Percentiles rank a stretch among this genome's conserved stretches.
Evolutionary conservation across 345 rosid genomes (phyloP).

Genomic region (Jatropha curcas): DNA sequence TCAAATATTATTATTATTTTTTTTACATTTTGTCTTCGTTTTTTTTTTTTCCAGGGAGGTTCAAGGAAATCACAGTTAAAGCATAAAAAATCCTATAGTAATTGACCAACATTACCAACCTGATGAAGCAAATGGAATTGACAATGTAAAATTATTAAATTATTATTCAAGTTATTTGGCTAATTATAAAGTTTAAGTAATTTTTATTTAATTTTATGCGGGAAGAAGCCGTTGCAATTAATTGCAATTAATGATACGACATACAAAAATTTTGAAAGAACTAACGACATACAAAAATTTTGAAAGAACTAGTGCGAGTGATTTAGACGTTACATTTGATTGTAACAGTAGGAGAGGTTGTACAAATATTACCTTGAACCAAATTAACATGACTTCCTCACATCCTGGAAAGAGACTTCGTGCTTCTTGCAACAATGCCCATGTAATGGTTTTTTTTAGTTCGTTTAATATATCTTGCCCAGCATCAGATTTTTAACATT

Average conservation of each 20-base stretch:
- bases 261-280: too few relatives aligned
- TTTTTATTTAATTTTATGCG: background rate
- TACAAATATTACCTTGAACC: slow-evolving; percentile 11
- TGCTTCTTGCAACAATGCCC: slow-evolving; percentile 27
- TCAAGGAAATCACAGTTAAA: slow-evolving; percentile 34
- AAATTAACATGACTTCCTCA: slow-evolving; percentile 21
- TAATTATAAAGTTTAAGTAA: too few relatives aligned
- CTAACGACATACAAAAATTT: too few relatives aligned
- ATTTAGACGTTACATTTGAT: slow-evolving; percentile 30
- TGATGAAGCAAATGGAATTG: background rate
- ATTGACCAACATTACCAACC: slow-evolving; percentile 37
- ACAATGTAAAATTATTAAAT: too few relatives aligned
- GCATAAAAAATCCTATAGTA: slow-evolving; percentile 38
- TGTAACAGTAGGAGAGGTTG: slow-evolving; percentile 30
- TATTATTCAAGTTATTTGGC: too few relatives aligned
- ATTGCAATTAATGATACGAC: too few relatives aligned
- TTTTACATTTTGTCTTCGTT: background rate
- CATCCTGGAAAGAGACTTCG: background rate
- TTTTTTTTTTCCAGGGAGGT: slow-evolving; percentile 31
- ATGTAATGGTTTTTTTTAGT: slow-evolving; percentile 13
- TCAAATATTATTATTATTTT: too few relatives aligned
- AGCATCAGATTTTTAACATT: too few relatives aligned
- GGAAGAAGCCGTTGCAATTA: slow-evolving; percentile 29
- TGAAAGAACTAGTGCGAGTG: slow-evolving; percentile 24
- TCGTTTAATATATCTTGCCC: slow-evolving; percentile 18